Evolutionary conservation across 495 filamentous ascomycete species (phyloP), one percentile per base, ranked within the genome.

Genomic region (Hypoxylon perforatum): DNA sequence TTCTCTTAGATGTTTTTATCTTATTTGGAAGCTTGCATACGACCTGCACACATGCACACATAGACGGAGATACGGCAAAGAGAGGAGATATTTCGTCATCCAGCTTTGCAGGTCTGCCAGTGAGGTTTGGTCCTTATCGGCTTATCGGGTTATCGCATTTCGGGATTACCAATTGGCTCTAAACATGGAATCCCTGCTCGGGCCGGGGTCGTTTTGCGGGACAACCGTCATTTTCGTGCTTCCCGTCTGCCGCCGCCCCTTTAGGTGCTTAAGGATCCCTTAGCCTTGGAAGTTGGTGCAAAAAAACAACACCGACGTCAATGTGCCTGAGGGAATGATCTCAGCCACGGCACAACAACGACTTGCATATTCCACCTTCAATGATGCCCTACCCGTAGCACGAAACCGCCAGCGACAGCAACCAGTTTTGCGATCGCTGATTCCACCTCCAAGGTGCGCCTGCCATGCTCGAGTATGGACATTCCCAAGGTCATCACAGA

Each of bases 401-500:
- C 36, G 28, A 21, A 7, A 44, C 41, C 50, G 21, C 46, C 55
- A 30, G 55, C 55, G 53, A 52, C 55, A 30, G 55, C 55, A 50
- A 52, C 46, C 47, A 62, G 52, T 54, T 69, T 72, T 71, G 67
- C 70, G 55, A 67, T 67, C 69, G 50, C 52, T 45, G 56, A 53
- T 56, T 50, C 47, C 46, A 51, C 59, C 33, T 52, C 63, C 47
- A 44, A 56, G 65, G 41, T 45, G 64, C 57, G 51, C 57, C 56
- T 58, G 72, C 67, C 68, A 80, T 80, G 78, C 78, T 67, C 45
- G 64, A 72, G 65, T 57, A 82, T 83, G 80, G 78, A 72, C 57
- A 61, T 73, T 63, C 69, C 78, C 58, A 76, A 82, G 69, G 75
- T 78, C 65, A 78, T 77, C 50, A 74, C 76, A 53, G 74, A 80